phyloP scores from a whole-genome alignment of 805 yeast species.

The Scheffersomyces lignosus region DNA sequence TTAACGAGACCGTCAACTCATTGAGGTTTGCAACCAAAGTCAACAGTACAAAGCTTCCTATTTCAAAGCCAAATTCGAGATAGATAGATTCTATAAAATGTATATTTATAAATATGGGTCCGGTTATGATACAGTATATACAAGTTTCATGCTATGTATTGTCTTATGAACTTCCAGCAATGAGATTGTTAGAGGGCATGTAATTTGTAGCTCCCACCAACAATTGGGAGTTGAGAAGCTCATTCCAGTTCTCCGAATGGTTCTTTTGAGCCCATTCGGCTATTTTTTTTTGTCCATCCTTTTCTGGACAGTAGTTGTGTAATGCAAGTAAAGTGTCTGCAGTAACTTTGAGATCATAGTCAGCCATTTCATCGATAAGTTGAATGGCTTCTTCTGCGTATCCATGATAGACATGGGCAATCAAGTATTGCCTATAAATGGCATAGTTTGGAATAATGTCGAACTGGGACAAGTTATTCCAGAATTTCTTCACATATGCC shows the following conservation, averaged over 20 bases:
- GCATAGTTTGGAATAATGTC: constrained; percentile 53
- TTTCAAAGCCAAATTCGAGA: background rate
- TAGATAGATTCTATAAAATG: background rate
- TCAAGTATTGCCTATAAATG: constrained; percentile 58
- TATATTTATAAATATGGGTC: background rate
- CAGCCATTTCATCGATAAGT: constrained; percentile 47
- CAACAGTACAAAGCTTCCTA: constrained; percentile 46
- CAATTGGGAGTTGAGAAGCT: constrained; percentile 20
- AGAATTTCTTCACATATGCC: constrained; percentile 57
- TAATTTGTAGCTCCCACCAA: constrained; percentile 29
- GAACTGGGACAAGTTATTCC: constrained; percentile 57
- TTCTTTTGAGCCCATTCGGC: constrained; percentile 33
- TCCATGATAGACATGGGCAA: constrained; percentile 72
- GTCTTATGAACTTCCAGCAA: constrained; percentile 14
- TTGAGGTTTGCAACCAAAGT: constrained; percentile 88
- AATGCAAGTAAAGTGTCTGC: constrained; percentile 47
- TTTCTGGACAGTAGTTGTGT: constrained; percentile 43
- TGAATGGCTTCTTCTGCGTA: constrained; percentile 55
- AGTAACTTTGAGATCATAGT: constrained; percentile 46
- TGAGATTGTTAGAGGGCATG: constrained; percentile 27
- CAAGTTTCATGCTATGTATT: background rate
- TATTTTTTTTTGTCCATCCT: constrained; percentile 27
- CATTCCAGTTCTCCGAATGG: constrained; percentile 29
- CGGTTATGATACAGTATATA: constrained; percentile 2
- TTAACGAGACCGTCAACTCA: constrained; percentile 79